phyloP scores from a whole-genome alignment of 2,329 filamentous ascomycete genomes.

The Ceratocystis colombiana region DNA sequence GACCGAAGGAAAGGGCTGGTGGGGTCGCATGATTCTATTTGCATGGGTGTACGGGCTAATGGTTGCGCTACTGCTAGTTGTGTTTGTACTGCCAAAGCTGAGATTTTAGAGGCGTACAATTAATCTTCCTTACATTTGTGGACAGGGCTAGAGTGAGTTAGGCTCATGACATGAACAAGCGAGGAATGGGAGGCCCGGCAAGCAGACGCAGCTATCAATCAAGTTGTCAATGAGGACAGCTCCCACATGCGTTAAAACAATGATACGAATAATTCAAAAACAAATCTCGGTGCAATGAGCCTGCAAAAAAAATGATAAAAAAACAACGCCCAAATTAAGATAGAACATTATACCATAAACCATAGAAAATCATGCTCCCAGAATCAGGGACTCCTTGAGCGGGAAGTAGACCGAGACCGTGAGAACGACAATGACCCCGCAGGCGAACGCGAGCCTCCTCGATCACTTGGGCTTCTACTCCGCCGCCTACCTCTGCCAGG shows the following conservation, averaged over 20 bases:
- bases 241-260: background rate
- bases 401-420: background rate
- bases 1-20: slow-evolving; percentile 83
- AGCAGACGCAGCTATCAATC: background rate
- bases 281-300: background rate
- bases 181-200: background rate
- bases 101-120: slow-evolving; percentile 50
- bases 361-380: background rate
- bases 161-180: too few species aligned
- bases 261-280: background rate
- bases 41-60: slow-evolving; percentile 73
- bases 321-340: background rate
- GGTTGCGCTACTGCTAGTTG: slow-evolving; percentile 65
- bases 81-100: slow-evolving; percentile 80
- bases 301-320: background rate
- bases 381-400: slow-evolving; percentile 16
- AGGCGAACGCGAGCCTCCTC: slow-evolving; percentile 14
- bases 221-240: background rate
- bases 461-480: slow-evolving; percentile 9
- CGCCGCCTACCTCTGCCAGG: background rate
- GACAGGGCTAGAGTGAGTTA: background rate
- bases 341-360: background rate
- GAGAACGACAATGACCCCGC: slow-evolving; percentile 5
- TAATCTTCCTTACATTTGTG: too few species aligned
- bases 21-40: slow-evolving; percentile 73